Percentiles rank a stretch among this genome's conserved stretches.
phyloP scores from a whole-genome alignment of 2,329 filamentous ascomycete species.

The Stemphylium vesicarium region DNA sequence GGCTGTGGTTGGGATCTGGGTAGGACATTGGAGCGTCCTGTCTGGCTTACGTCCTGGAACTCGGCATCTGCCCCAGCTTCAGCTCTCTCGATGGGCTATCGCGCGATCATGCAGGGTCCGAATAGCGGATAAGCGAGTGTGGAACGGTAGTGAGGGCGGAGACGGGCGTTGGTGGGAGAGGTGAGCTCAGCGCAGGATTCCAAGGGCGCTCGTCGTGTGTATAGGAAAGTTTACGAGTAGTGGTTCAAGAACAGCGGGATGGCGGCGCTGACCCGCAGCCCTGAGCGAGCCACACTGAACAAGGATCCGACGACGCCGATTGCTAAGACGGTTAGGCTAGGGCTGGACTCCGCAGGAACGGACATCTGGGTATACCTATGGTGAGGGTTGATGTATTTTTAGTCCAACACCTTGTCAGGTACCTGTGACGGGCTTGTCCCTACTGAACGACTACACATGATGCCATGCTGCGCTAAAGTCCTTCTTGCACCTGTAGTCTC shows the following conservation, averaged over 20 bases:
- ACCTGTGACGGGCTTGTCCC: not conserved
- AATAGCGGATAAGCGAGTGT: slow-evolving; percentile 14
- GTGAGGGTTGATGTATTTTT: slow-evolving; percentile 13
- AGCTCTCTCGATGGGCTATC: slow-evolving; percentile 31
- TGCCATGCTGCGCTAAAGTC: not conserved
- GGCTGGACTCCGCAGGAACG: slow-evolving; percentile 13
- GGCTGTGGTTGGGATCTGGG: slow-evolving; percentile 55
- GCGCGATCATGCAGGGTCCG: slow-evolving; percentile 25
- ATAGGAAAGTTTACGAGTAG: slow-evolving; percentile 7
- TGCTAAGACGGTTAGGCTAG: slow-evolving; percentile 15
- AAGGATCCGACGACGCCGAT: not conserved
- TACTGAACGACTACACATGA: not conserved
- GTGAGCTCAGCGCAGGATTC: slow-evolving; percentile 1
- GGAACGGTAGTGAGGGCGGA: slow-evolving; percentile 1
- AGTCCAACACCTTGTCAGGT: slow-evolving; percentile 7
- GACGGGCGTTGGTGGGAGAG: not conserved
- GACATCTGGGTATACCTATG: not conserved
- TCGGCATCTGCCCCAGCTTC: slow-evolving; percentile 40
- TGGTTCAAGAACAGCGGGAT: slow-evolving; percentile 14
- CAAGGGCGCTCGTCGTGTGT: slow-evolving; percentile 9
- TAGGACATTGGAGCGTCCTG: slow-evolving; percentile 55
- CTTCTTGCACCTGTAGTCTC: not conserved
- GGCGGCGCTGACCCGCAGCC: slow-evolving; percentile 6
- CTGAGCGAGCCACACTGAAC: slow-evolving; percentile 1
- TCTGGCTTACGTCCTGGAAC: slow-evolving; percentile 30